Percentiles rank a stretch among this genome's conserved stretches.
These are phyloP conservation scores for Colletotrichum endophyticum DNA, from an alignment of 2,329 filamentous ascomycete species.

Conservation along the genomic window DNA sequence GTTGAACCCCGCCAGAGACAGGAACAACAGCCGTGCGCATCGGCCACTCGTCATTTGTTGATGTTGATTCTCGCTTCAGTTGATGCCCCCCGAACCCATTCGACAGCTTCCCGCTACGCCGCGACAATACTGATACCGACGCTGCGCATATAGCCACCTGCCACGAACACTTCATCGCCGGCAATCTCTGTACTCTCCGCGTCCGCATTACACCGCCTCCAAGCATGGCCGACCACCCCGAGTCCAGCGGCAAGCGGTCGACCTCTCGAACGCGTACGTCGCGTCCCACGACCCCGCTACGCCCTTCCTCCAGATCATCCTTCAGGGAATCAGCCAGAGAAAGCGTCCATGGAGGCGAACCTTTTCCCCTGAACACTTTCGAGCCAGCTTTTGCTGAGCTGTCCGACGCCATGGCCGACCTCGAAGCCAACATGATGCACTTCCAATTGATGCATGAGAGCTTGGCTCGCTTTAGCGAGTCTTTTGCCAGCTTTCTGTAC, in stretches of 20 bases:
- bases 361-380: constrained; percentile 78
- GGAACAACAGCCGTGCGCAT: neutral
- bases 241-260: constrained; percentile 45
- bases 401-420: constrained; percentile 89
- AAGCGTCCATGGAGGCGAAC: constrained; percentile 48
- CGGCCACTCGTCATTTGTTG: neutral
- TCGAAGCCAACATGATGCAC: constrained; percentile 97
- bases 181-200: neutral
- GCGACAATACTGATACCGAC: neutral
- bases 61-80: neutral
- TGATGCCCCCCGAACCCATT: constrained; percentile 25
- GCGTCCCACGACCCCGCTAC: constrained; percentile 89
- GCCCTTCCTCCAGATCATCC: constrained; percentile 87
- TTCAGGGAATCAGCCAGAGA: constrained; percentile 77
- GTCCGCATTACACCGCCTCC: neutral
- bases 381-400: constrained; percentile 94
- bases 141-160: neutral
- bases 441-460: constrained; percentile 97
- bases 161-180: neutral
- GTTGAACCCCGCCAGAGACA: neutral
- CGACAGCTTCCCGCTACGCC: neutral
- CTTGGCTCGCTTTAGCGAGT: constrained; percentile 90
- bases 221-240: constrained; percentile 26
- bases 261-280: constrained; percentile 69
- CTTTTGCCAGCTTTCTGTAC: constrained; percentile 93